Conservation (phyloP, 768 basidiomycete genomes). For the Psilocybe tampanensis region DNA sequence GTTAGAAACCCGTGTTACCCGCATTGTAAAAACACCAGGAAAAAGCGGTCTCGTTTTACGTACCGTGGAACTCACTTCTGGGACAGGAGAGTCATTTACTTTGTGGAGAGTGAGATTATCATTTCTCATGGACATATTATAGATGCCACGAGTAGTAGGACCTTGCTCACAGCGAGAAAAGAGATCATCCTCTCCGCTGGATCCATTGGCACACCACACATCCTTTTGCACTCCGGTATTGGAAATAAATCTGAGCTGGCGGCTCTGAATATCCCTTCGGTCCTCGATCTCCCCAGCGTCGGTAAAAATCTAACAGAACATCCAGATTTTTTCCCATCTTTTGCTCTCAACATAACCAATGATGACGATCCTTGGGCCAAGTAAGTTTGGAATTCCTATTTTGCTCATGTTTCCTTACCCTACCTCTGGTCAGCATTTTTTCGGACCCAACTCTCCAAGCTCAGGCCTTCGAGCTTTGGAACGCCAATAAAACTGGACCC, state of each 20-base stretch:
- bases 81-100: background rate
- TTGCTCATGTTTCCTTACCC: background rate
- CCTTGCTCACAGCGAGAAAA: slow-evolving; percentile 25
- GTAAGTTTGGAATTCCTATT: background rate
- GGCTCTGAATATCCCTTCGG: slow-evolving; percentile 20
- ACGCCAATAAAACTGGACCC: slow-evolving; percentile 23
- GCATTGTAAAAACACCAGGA: slow-evolving; percentile 19
- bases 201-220: slow-evolving; percentile 31
- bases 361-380: slow-evolving; percentile 17
- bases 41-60: background rate
- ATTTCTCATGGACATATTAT: background rate
- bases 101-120: too few species aligned
- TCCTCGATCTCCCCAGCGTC: slow-evolving; percentile 29
- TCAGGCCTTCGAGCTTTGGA: slow-evolving; percentile 30
- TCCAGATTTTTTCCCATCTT: slow-evolving; percentile 19
- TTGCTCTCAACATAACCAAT: slow-evolving; percentile 24
- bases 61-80: slow-evolving; percentile 9
- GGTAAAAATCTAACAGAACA: slow-evolving; percentile 37
- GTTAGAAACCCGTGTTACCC: slow-evolving; percentile 28
- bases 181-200: slow-evolving; percentile 39
- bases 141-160: slow-evolving; percentile 3
- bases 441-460: slow-evolving; percentile 22
- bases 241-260: slow-evolving; percentile 23
- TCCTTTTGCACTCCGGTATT: slow-evolving; percentile 36
- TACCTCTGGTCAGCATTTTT: slow-evolving; percentile 13